Evolutionary conservation across 495 filamentous ascomycete species (phyloP).

Genomic region (Penicillium dipodomyicola): DNA sequence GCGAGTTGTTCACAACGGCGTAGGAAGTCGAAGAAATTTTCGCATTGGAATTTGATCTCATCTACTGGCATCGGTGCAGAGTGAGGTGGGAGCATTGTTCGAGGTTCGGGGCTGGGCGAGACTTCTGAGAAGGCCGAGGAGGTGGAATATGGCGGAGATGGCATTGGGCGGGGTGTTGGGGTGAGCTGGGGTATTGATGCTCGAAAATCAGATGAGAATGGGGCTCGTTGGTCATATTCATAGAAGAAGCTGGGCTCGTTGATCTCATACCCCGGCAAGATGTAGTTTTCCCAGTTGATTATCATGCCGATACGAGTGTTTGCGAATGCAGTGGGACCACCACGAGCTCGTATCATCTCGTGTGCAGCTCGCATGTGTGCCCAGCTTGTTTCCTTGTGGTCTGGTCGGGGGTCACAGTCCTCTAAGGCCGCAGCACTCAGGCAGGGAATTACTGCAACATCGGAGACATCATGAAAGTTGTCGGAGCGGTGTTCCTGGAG

Average conservation of each 20-base stretch:
- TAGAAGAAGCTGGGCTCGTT: conserved; percentile 36
- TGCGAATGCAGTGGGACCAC: conserved; percentile 37
- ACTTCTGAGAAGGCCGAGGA: conserved; percentile 19
- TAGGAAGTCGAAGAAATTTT: conserved; percentile 41
- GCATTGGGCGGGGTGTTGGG: conserved; percentile 16
- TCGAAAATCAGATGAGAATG: conserved; percentile 1
- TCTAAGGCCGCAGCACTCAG: conserved; percentile 43
- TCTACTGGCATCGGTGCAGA: conserved; percentile 19
- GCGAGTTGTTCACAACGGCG: conserved; percentile 38
- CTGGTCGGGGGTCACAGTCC: conserved; percentile 41
- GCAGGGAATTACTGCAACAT: conserved; percentile 39
- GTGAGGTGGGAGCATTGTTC: neutral
- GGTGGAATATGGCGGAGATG: conserved; percentile 27
- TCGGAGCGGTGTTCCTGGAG: conserved; percentile 32
- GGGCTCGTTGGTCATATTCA: conserved; percentile 16
- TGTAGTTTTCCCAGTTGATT: conserved; percentile 47
- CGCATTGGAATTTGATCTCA: conserved; percentile 36
- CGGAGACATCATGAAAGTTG: conserved; percentile 33
- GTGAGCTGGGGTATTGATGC: neutral
- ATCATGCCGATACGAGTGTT: conserved; percentile 41
- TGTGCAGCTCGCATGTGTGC: conserved; percentile 40
- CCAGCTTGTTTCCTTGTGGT: conserved; percentile 39
- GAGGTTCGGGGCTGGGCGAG: conserved; percentile 7
- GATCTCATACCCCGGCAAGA: conserved; percentile 40
- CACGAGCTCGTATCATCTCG: conserved; percentile 40